Evolutionary conservation across 2,329 filamentous ascomycete species (phyloP), one percentile per base, ranked within the genome.

Genomic region (Aspergillus neotritici): DNA sequence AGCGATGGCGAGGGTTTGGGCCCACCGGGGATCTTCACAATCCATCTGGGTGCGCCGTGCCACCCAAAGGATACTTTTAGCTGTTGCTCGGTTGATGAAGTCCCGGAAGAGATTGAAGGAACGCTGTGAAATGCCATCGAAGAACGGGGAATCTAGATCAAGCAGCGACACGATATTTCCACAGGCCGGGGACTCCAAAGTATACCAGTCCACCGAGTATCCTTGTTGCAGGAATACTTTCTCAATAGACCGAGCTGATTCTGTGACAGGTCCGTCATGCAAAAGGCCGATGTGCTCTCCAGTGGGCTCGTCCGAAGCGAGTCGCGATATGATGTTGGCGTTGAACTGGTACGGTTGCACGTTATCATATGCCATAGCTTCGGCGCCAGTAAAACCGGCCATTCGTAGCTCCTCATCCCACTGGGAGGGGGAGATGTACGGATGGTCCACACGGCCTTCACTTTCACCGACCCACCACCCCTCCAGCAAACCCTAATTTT

Each of bases 331-430:
- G 31, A 47, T 47, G 12, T 35, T 29, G 10, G 37, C 37, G 4
- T 39, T 34, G 21, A 25, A 28, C 14, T 49, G 43, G 28, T 42
- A 37, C 13, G 43, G 43, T 2, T 30, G 13, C 12, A 31, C 40
- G 2, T 12, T 28, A 33, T 66, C 60, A 31, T 50, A 45, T 1
- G 49, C 41, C 3, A 55, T 43, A 1, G 44, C 37, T 12, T 69
- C 61, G 8, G 54, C 33, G 2, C 62, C 58, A 0, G 47, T 44
- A 41, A 69, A 70, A 5, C 65, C 67, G n/a, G 56, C 53, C 7
- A 25, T 34, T 11, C 36, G 32, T 2, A 67, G 47, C 17, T 59
- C 56, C 6, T 36, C 25, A 6, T 59, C 39, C 64, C 63, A 66
- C 17, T 55, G 35, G 3, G 54, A 43, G 1, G 42, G n/a, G 10